These are phyloP conservation scores for Kodamaea ohmeri DNA, from an alignment of 1,139 yeast genomes.

Conservation along the genomic window DNA sequence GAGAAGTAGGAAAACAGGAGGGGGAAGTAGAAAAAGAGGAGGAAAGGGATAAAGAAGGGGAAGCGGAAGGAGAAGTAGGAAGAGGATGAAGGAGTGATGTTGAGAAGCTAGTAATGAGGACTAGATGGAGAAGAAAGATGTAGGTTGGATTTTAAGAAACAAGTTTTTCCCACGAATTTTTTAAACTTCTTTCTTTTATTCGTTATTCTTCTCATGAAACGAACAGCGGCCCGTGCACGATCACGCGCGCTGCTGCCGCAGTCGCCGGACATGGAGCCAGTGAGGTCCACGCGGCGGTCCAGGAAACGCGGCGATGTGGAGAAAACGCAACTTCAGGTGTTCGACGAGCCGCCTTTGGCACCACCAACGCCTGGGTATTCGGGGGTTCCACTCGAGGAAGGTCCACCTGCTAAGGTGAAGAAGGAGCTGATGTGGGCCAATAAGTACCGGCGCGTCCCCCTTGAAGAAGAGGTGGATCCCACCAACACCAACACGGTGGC, in stretches of 20 bases:
- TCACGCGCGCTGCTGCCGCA: slow-evolving; percentile 4
- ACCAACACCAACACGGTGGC: slow-evolving; percentile 2
- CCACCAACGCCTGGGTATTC: slow-evolving; percentile 54
- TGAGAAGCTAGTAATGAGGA: neutral
- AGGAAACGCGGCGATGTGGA: neutral
- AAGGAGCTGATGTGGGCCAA: slow-evolving; percentile 51
- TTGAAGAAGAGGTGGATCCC: slow-evolving; percentile 8
- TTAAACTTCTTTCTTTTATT: too few species aligned
- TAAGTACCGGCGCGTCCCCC: slow-evolving; percentile 6
- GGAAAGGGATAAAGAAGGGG: too few species aligned
- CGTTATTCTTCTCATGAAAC: neutral
- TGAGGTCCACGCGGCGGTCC: neutral
- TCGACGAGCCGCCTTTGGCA: slow-evolving; percentile 60
- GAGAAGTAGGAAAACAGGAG: too few species aligned
- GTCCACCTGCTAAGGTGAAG: slow-evolving; percentile 55
- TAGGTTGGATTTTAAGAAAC: too few species aligned
- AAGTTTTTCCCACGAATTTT: too few species aligned
- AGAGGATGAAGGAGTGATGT: too few species aligned
- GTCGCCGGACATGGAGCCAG: neutral
- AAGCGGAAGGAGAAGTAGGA: too few species aligned
- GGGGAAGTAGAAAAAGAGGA: too few species aligned
- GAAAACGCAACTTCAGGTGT: slow-evolving; percentile 14
- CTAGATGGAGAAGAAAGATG: neutral
- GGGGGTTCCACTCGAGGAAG: slow-evolving; percentile 63
- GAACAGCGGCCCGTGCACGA: too few species aligned